These are phyloP conservation scores for Sugiyamaella qingdaonensis DNA, from an alignment of 805 yeast genomes.

Conservation along the genomic window DNA sequence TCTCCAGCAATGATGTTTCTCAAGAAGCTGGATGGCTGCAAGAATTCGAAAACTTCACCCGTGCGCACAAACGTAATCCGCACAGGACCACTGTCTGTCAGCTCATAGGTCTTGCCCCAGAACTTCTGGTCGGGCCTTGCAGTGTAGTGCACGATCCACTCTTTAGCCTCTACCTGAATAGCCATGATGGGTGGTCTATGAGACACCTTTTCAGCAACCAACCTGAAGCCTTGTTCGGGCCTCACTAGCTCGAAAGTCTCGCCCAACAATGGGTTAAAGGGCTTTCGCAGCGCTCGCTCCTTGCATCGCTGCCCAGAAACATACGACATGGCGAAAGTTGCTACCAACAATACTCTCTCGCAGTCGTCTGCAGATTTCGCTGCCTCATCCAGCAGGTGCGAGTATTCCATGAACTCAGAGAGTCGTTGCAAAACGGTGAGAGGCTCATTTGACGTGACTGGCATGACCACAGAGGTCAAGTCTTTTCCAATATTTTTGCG, in stretches of 20 bases:
- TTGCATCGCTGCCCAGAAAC: slow-evolving; percentile 69
- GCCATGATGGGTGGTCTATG: slow-evolving; percentile 90
- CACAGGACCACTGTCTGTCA: slow-evolving; percentile 68
- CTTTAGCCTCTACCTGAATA: slow-evolving; percentile 59
- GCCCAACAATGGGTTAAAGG: slow-evolving; percentile 91
- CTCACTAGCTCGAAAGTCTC: slow-evolving; percentile 89
- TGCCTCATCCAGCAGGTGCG: slow-evolving; percentile 62
- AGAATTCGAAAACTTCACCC: slow-evolving; percentile 74
- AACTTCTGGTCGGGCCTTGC: slow-evolving; percentile 67
- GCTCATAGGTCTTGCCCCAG: slow-evolving; percentile 92
- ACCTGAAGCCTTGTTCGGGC: slow-evolving; percentile 71
- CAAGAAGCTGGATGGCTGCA: slow-evolving; percentile 74
- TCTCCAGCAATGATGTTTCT: slow-evolving; percentile 94
- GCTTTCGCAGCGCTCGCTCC: slow-evolving; percentile 76
- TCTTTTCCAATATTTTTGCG: slow-evolving; percentile 93
- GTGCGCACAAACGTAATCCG: slow-evolving; percentile 52
- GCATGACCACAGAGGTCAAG: slow-evolving; percentile 75
- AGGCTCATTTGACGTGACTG: slow-evolving; percentile 92
- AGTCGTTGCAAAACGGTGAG: slow-evolving; percentile 73
- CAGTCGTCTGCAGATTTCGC: slow-evolving; percentile 46
- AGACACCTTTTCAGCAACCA: slow-evolving; percentile 77
- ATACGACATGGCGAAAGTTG: slow-evolving; percentile 77
- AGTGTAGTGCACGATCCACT: slow-evolving; percentile 52
- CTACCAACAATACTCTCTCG: slow-evolving; percentile 60
- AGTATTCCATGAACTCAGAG: slow-evolving; percentile 76